Evolutionary conservation across 345 rosid species (phyloP), one percentile per base, ranked within the genome.

Genomic region (Dimocarpus longan): DNA sequence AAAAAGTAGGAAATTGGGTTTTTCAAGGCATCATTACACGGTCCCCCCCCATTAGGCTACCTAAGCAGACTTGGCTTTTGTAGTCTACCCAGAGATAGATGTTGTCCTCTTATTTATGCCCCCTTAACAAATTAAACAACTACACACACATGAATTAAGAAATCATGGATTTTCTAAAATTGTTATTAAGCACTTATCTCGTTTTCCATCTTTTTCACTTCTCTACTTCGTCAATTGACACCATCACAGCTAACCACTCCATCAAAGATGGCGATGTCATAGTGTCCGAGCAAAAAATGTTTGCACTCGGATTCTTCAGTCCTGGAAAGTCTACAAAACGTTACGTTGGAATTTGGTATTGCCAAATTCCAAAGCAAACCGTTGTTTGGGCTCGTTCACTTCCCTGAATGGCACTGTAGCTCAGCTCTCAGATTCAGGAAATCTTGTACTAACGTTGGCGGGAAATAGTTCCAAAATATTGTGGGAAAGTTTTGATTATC

Each of bases 401-500:
- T 62, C 67, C 26, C 63, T 71, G 3, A 50, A 44, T 16, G 81
- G 76, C 24, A 83, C 80, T 52, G 63, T 81, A 39, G 89, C 89
- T 24, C 92, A 76, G 82, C 71, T 92, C 42, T 44, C 89, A 56
- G 95, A 92, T 77, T 62, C 90, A 56, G 98, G 94, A 3, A 91
- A 92, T 74, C 89, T 92, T 39, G 87, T 91, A 13, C 37, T 32
- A 32, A 1, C 0, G 37, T 74, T 91, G 39, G 67, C 81, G 78
- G 85, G 84, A 28, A 80, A 85, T 63, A 60, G 73, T 50, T 73
- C 32, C 75, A 44, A 48, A 16, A 52, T 76, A 10, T 19, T 88
- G 9, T 94, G 97, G 97, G 90, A 92, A 78, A 91, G 97, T 44
- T 92, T 91, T 80, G 89, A 94, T 74, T 52, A 90, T 78, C 97